A percentile compares a stretch with the other conserved stretches of the same genome.
These are phyloP conservation scores for Pelomyxa schiedti DNA, from an alignment of 78 protist species.

Conservation along the genomic window DNA sequence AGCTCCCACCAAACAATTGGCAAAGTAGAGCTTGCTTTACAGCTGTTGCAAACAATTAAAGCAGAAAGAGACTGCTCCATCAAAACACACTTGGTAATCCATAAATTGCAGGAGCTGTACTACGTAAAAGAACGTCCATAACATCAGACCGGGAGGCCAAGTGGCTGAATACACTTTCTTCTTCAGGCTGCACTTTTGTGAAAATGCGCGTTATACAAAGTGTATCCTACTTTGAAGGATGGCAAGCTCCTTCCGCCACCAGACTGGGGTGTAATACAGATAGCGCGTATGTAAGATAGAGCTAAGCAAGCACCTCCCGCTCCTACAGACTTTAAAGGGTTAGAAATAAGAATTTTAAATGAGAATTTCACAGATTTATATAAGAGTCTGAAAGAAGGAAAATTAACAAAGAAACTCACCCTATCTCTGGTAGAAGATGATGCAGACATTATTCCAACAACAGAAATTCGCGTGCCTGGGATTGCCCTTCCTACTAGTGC, in stretches of 20 bases:
- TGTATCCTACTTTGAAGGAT: no score
- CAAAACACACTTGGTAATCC: conserved; percentile 56
- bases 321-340: no score
- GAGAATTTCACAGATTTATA: no score
- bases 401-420: background rate
- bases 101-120: conserved; percentile 89
- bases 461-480: conserved; percentile 83
- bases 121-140: conserved; percentile 22
- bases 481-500: conserved; percentile 55
- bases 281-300: conserved; percentile 59
- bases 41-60: conserved; percentile 26
- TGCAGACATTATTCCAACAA: conserved; percentile 54
- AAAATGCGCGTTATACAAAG: background rate
- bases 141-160: conserved; percentile 40
- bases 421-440: background rate
- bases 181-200: conserved; percentile 35
- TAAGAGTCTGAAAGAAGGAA: background rate
- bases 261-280: conserved; percentile 36
- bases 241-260: conserved; percentile 12
- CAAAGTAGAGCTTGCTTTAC: conserved; percentile 87
- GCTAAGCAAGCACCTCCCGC: conserved; percentile 22
- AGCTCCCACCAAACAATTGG: conserved; percentile 88
- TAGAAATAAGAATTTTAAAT: no score
- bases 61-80: background rate
- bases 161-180: conserved; percentile 48